Base-by-base conservation (phyloP, 108 stramenopile genomes). In the Skeletonema potamos region DNA sequence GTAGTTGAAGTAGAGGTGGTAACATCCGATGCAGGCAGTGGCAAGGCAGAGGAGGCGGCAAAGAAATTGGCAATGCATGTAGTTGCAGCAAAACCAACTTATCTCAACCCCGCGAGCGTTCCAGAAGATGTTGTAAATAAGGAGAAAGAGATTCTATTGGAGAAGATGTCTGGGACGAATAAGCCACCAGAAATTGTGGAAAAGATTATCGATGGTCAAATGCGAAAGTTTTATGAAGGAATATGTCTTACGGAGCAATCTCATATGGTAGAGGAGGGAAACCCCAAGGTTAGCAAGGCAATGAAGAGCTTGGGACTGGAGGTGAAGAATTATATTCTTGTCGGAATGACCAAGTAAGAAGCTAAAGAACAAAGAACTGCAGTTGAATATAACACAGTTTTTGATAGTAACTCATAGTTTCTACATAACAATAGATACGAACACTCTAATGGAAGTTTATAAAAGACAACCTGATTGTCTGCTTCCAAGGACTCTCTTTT, bases 51-150 rank as follows among this genome's bases (percentile, higher is more conserved):
- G 28, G 87, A 82, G 28, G 76, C 76, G 13, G 93, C 90, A 18
- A 95, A 92, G 65, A 91, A 85, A 54, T 74, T 97, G 28, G 97
- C 97, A 13, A 98, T 98, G 97, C 97, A 98, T 65, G 85, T 96
- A 62, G 97, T 97, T 7, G 96, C 97, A 2, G 94, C 94, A 30
- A 83, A 82, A 36, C 97, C 97, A 27, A 13, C 24, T 2, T 97
- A 92, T 69, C 66, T 97, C 27, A 70, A 81, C 68, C 56, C 81
- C 13, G 86, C 78, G 1, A 46, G 63, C 56, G 83, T 94, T 32
- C 93, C 93, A 6, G 68, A 57, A 6, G 84, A 89, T 8, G 66
- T 90, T 4, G 29, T 94, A 7, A 81, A 84, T 26, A 86, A 83
- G 57, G 96, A 96, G 71, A 81, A 73, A 58, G 83, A 72, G 4